Evolutionary conservation across 768 basidiomycete genomes (phyloP).

Genomic region (Sarcomyxa edulis): DNA sequence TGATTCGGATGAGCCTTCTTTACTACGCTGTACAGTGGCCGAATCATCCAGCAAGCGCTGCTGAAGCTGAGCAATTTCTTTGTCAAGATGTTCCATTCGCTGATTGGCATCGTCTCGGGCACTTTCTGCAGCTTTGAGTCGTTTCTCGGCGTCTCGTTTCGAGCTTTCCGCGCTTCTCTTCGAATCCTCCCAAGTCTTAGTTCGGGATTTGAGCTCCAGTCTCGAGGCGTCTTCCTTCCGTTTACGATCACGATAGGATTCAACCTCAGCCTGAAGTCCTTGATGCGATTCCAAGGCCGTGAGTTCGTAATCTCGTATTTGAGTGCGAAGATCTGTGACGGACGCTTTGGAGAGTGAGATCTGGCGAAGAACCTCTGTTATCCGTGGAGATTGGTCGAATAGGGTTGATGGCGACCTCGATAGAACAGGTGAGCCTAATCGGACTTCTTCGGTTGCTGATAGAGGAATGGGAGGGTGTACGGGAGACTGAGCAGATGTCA

Average conservation of each 20-base stretch:
- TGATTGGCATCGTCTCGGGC: constrained; percentile 57
- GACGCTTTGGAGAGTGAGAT: constrained; percentile 58
- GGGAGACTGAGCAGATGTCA: constrained; percentile 19
- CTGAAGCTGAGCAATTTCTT: constrained; percentile 53
- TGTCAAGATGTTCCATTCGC: constrained; percentile 53
- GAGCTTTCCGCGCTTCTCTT: constrained; percentile 77
- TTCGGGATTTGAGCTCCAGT: constrained; percentile 74
- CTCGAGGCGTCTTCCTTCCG: constrained; percentile 79
- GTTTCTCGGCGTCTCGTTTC: constrained; percentile 86
- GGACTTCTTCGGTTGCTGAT: constrained; percentile 21
- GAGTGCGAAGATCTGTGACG: constrained; percentile 62
- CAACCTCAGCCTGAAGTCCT: constrained; percentile 68
- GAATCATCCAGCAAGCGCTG: constrained; percentile 52
- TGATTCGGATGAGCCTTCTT: constrained; percentile 37
- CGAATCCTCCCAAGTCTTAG: constrained; percentile 82
- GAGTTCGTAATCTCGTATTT: constrained; percentile 58
- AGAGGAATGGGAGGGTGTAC: constrained; percentile 21
- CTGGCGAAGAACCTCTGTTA: constrained; percentile 72
- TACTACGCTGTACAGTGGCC: constrained; percentile 41
- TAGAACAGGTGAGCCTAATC: constrained; percentile 22
- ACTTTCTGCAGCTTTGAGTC: constrained; percentile 63
- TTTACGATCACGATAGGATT: constrained; percentile 66
- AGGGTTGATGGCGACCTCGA: constrained; percentile 36
- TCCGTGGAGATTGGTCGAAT: constrained; percentile 62
- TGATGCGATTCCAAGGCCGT: constrained; percentile 55